Base-by-base conservation (phyloP, 1,284 basidiomycete species). In the Veloboletus limbatus region DNA sequence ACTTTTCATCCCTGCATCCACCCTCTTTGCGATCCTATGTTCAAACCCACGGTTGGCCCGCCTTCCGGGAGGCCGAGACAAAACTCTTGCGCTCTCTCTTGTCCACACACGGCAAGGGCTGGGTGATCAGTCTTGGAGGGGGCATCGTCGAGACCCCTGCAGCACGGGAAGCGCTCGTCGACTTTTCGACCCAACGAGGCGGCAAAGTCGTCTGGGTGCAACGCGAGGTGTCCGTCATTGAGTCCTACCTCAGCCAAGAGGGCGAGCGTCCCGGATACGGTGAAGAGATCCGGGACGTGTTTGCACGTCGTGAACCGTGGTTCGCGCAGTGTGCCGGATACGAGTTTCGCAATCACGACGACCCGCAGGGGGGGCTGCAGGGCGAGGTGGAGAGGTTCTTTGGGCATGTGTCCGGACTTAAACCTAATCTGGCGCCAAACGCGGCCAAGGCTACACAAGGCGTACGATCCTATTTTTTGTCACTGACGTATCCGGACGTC, bases 121-220 rank as follows among this genome's bases (percentile, higher is more conserved):
- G 91, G 63, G 76, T 97, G 43, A 80, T 97, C 60, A 92, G 89
- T 50, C 82, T 98, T n/a, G 96, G 97, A 10, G 97, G 97, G 5
- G 95, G 96, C 0, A 85, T 99, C 43, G 91, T 98, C 34, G 97
- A 99, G 70, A 90, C 85, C 0, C 76, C 83, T 6, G 79, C 76
- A 34, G 88, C 89, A 10, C 74, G 92, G 28, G 74, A 85, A 16
- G 59, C 91, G 7, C 74, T 98, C 49, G 76, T 81, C 59, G 69
- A 77, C 8, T 94, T 92, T 62, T 79, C 79, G 8, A 69, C 66
- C 32, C 73, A 14, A 6, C 48, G 72, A 33, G 85, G 85, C 0
- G 61, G 59, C 8, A 70, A 71, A 28, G 83, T 92, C 18, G 81
- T 92, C 13, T 80, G 91, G 66, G 75, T 92, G 41, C 75, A 79